These are phyloP conservation scores for Cornus suecica DNA, from an alignment of 148 eudicot genomes.

Conservation along the genomic window DNA sequence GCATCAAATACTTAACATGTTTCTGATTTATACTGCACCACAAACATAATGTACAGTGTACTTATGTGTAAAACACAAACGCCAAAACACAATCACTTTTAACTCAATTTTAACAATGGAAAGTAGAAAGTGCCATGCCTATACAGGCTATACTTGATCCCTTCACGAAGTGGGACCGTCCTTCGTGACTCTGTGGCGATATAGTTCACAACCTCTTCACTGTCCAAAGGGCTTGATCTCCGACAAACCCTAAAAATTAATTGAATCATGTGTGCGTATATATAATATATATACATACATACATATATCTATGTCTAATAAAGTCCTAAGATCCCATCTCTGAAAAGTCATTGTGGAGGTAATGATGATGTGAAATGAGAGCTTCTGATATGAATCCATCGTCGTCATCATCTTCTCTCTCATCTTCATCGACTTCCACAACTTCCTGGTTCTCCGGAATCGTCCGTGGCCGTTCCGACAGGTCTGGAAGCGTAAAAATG, in stretches of 20 bases:
- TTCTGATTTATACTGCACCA: too few relatives aligned
- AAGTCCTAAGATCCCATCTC: not conserved
- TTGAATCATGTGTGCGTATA: not conserved
- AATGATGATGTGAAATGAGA: constrained; percentile 3
- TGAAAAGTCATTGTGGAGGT: not conserved
- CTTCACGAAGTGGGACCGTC: too few relatives aligned
- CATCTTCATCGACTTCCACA: constrained; percentile 29
- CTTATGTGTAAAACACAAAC: too few relatives aligned
- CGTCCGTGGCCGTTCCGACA: constrained; percentile 49
- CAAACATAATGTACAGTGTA: too few relatives aligned
- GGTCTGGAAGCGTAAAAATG: constrained; percentile 28
- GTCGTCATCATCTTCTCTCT: constrained; percentile 17
- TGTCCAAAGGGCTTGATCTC: not conserved
- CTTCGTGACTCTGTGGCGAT: too few relatives aligned
- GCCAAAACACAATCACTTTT: too few relatives aligned
- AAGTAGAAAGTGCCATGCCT: too few relatives aligned
- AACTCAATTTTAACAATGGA: too few relatives aligned
- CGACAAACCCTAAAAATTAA: not conserved
- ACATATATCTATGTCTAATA: too few relatives aligned
- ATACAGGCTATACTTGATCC: too few relatives aligned
- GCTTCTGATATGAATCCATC: constrained; percentile 25
- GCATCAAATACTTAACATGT: too few relatives aligned
- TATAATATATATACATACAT: too few relatives aligned
- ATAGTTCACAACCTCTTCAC: not conserved
- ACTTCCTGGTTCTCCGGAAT: constrained; percentile 61